phyloP scores from a whole-genome alignment of 352 stramenopile genomes.

The Globisporangium spinosum region DNA sequence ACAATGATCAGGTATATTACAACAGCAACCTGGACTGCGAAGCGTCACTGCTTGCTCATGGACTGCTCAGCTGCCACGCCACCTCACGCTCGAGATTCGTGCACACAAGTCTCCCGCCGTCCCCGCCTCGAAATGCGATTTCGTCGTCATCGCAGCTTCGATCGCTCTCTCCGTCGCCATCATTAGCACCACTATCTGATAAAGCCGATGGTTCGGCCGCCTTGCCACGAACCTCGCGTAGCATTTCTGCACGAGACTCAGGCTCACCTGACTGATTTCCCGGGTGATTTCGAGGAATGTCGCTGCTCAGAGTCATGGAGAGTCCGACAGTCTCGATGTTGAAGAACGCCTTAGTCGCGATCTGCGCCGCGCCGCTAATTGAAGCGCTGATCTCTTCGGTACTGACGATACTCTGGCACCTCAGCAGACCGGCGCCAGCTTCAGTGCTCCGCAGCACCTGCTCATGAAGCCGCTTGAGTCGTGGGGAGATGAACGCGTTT shows the following conservation, averaged over 20 bases:
- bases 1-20: neutral
- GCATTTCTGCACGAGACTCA: slow-evolving; percentile 4
- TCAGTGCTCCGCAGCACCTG: slow-evolving; percentile 30
- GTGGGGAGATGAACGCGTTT: slow-evolving; percentile 36
- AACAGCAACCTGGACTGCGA: neutral
- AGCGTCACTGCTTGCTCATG: neutral
- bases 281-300: neutral
- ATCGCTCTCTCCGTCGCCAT: neutral
- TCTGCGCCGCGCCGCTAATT: slow-evolving; percentile 12
- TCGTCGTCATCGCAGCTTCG: slow-evolving; percentile 2
- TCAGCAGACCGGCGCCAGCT: slow-evolving; percentile 17
- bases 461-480: slow-evolving; percentile 36
- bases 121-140: neutral
- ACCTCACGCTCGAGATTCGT: slow-evolving; percentile 8
- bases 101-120: neutral
- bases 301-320: neutral
- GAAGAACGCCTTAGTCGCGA: slow-evolving; percentile 9
- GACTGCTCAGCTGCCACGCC: slow-evolving; percentile 10
- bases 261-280: neutral
- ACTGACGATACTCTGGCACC: slow-evolving; percentile 10
- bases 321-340: slow-evolving; percentile 5
- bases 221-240: slow-evolving; percentile 10
- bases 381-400: slow-evolving; percentile 4
- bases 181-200: neutral
- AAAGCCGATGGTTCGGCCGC: neutral